Evolutionary conservation across 768 basidiomycete species (phyloP).

Genomic region (Mrakia blollopis): DNA sequence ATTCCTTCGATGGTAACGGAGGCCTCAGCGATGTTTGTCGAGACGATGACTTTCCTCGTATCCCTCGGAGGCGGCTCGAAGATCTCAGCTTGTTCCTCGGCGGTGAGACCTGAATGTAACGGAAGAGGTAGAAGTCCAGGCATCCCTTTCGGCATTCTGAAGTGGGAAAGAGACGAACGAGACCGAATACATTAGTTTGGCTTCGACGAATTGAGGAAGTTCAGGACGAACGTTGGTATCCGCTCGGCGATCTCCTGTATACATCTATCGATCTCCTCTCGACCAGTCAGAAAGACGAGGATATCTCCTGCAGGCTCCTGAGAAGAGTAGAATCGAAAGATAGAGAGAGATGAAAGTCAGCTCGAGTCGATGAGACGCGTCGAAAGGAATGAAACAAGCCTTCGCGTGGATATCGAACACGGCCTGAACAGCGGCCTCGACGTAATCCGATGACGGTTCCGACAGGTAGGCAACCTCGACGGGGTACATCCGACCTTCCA

Average conservation of each 20-base stretch:
- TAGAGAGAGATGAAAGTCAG: not conserved
- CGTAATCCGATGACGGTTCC: slow-evolving; percentile 25
- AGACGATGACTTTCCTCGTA: slow-evolving; percentile 79
- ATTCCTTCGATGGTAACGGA: slow-evolving; percentile 96
- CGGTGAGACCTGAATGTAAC: slow-evolving; percentile 81
- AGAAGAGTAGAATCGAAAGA: not conserved
- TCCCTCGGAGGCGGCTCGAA: slow-evolving; percentile 73
- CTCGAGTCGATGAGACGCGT: not conserved
- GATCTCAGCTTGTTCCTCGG: slow-evolving; percentile 77
- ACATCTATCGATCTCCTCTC: slow-evolving; percentile 92
- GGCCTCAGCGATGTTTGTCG: slow-evolving; percentile 97
- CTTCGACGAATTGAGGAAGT: not conserved
- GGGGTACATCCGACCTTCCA: slow-evolving; percentile 92
- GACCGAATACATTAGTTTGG: not conserved
- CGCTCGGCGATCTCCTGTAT: slow-evolving; percentile 74
- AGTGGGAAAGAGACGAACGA: slow-evolving; percentile 39
- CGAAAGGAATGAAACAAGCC: not conserved
- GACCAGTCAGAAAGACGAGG: slow-evolving; percentile 86
- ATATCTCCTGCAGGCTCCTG: slow-evolving; percentile 84
- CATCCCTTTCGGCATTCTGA: slow-evolving; percentile 51
- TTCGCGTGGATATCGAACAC: slow-evolving; percentile 28
- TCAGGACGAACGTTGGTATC: slow-evolving; percentile 58
- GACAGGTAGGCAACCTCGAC: slow-evolving; percentile 55
- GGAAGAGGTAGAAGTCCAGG: slow-evolving; percentile 63
- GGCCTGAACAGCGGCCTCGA: slow-evolving; percentile 30